Base-by-base conservation (phyloP, 306 rosid genomes). In the Vigna nakashimae region DNA sequence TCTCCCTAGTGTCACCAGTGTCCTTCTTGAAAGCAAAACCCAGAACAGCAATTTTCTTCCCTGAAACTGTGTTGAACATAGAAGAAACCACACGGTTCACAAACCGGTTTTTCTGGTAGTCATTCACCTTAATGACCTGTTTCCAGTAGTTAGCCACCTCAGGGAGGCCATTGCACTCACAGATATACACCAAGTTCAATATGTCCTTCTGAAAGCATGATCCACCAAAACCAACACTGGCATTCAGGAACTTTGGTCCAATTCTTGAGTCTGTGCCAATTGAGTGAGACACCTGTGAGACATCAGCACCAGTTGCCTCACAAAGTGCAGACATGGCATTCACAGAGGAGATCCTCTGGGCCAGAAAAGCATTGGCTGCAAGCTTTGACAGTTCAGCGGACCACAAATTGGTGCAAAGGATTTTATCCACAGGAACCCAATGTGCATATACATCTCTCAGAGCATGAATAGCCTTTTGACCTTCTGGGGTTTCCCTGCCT, bases 331-430 rank as follows among this genome's bases (percentile, higher is more conserved):
- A 93, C 82, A 93, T 93, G 67, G 98, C 97, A 72, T 93, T 93
- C 65, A 93, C 98, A 12, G 98, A 93, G 50, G 98, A 93, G 71
- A 93, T 93, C 79, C 98, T 89, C 84, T 93, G 98, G 1, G 98
- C 98, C 88, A 93, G 72, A 38, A 93, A 93, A 59, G 98, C 97
- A 78, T 93, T 93, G 71, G 98, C 98, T 22, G 98, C 98, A 45
- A 93, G 98, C 89, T 93, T 93, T 7, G 98, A 93, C 28, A 93
- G 90, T 80, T 93, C 98, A 71, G 98, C 98, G 82, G 98, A 93
- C 98, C 98, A 93, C 76, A 93, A 74, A 77, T 93, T 93, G 64
- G 98, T 81, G 85, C 97, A 91, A 55, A 93, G 88, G 81, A 93
- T 93, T 67, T 83, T 68, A 0, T 91, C 97, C 0, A 53, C 53